Evolutionary conservation across 2,329 filamentous ascomycete genomes (phyloP), one percentile per base, ranked within the genome.

Genomic region (Nothophoma quercina): DNA sequence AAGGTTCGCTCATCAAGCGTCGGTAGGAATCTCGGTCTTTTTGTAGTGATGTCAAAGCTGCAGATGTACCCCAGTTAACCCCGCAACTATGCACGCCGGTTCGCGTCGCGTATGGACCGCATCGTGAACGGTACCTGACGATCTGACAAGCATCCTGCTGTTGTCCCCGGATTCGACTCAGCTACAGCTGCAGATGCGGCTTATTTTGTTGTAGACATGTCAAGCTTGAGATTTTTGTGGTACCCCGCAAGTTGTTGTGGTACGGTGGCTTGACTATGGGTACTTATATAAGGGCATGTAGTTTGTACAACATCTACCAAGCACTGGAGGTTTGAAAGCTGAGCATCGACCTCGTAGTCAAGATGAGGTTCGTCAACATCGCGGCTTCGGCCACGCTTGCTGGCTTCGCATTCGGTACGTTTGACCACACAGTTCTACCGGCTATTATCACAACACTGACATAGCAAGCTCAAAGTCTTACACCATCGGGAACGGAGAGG

Each of bases 201-300:
- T 26, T 34, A 12, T 16, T 7, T 19, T 22, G 13, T 15, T 23
- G 39, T 36, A 13, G 40, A 22, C 7, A 25, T 21, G 25, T 44
- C 10, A 19, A 36, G 36, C 15, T 34, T 15, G 10, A 36, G 13
- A 25, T n/a, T 38, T 36, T 22, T 25, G 19, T n/a, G 30, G 38
- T 36, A 39, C 38, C 39, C 46, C 33, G 32, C 46, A 38, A 36
- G 10, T 18, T 23, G 21, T 25, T 18, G 5, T n/a, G 13, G 7
- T 22, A 36, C 19, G 16, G 12, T 19, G 7, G 40, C 29, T 28
- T 26, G 35, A 22, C 13, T n/a, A n/a, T 5, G 22, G 7, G 29
- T 33, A 29, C 33, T 46, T 46, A 52, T 41, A 52, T 52, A 52
- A 34, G n/a, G 46, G 28, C 19, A 16, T 23, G 29, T 29, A 22